Conservation (phyloP, 257 asterid species). For the Prunella vulgaris region DNA sequence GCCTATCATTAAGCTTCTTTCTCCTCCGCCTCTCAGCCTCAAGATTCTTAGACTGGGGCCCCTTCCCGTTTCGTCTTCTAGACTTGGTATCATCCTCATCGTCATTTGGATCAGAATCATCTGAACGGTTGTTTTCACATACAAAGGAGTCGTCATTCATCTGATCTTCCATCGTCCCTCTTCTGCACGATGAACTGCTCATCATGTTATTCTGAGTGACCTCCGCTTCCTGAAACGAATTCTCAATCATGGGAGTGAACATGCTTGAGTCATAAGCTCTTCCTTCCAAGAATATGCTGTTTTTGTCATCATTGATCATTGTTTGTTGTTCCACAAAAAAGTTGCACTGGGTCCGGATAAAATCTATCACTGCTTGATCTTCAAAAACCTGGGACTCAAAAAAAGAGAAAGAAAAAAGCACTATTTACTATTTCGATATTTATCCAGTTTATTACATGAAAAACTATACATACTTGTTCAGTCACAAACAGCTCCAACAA, state of each 20-base stretch:
- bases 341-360: slow-evolving; percentile 48
- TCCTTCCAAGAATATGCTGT: slow-evolving; percentile 36
- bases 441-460: not conserved
- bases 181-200: slow-evolving; percentile 20
- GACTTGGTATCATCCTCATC: slow-evolving; percentile 62
- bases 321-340: slow-evolving; percentile 48
- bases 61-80: slow-evolving; percentile 60
- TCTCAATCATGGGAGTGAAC: slow-evolving; percentile 29
- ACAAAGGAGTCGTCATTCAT: slow-evolving; percentile 45
- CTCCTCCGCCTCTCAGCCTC: slow-evolving; percentile 82
- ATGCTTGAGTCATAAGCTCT: slow-evolving; percentile 18
- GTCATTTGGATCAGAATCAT: slow-evolving; percentile 68
- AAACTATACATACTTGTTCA: slow-evolving; percentile 39
- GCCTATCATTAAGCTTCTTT: slow-evolving; percentile 84
- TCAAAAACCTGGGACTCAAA: slow-evolving; percentile 47
- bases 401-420: not conserved
- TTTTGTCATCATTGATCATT: slow-evolving; percentile 15
- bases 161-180: slow-evolving; percentile 26
- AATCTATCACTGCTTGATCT: slow-evolving; percentile 56
- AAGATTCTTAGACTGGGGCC: slow-evolving; percentile 70
- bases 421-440: not conserved
- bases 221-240: slow-evolving; percentile 32
- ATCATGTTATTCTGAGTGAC: slow-evolving; percentile 24
- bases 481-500: slow-evolving; percentile 57
- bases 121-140: slow-evolving; percentile 50